Evolutionary conservation across 164 flowering plant genomes (phyloP).

Genomic region (Magnolia changhungtana): DNA sequence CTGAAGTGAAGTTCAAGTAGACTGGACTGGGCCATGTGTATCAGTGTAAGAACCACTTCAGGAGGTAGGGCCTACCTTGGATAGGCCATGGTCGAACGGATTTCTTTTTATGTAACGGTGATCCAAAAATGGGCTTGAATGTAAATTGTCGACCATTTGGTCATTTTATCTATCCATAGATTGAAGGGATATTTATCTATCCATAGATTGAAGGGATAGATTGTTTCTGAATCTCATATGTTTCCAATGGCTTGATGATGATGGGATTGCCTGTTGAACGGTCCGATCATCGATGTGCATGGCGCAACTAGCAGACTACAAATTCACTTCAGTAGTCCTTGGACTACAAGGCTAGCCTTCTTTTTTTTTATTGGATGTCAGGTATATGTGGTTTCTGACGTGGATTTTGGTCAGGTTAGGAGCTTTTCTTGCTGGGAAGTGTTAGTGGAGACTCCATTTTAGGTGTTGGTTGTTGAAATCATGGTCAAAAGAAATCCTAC

Average conservation of each 20-base stretch:
- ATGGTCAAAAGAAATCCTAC: conserved; percentile 11
- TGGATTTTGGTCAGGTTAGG: conserved; percentile 25
- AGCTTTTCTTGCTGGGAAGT: conserved; percentile 12
- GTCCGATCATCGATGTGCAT: background rate
- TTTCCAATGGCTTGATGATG: background rate
- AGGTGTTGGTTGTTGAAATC: conserved; percentile 37
- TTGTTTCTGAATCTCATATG: conserved; percentile 20
- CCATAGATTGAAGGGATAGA: background rate
- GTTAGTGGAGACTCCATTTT: conserved; percentile 41
- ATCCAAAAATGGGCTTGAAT: no score
- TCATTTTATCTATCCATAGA: background rate
- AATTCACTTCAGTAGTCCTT: conserved; percentile 18
- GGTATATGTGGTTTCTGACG: conserved; percentile 32
- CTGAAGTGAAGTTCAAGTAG: no score
- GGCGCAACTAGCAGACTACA: conserved; percentile 15
- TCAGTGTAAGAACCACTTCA: no score
- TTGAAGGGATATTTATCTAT: background rate
- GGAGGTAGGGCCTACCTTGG: no score
- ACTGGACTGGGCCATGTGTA: no score
- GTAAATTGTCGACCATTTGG: no score
- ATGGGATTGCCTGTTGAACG: conserved; percentile 3
- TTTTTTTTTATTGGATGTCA: conserved; percentile 16
- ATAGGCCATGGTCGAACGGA: no score
- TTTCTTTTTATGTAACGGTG: no score
- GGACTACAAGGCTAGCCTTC: conserved; percentile 13